These are phyloP conservation scores for Solanum pimpinellifolium DNA, from an alignment of 257 asterid genomes.

Conservation along the genomic window DNA sequence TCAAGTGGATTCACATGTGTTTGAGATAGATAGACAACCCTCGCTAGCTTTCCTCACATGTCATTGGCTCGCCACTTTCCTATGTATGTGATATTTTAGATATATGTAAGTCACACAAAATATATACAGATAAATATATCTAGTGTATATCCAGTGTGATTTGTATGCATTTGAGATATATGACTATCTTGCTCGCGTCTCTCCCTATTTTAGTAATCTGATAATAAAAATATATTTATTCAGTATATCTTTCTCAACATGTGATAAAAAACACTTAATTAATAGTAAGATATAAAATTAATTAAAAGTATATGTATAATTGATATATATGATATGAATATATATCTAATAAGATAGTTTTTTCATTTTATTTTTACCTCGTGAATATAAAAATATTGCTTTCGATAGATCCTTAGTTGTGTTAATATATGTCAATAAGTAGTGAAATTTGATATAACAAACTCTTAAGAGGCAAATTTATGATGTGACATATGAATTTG, in stretches of 20 bases:
- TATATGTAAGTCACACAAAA: background rate
- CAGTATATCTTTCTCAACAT: too few relatives aligned
- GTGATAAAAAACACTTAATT: too few relatives aligned
- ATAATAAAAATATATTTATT: too few relatives aligned
- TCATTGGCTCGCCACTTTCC: background rate
- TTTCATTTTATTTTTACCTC: background rate
- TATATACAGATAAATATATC: too few relatives aligned
- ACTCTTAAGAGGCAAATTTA: background rate
- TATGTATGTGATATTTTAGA: background rate
- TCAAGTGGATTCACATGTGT: background rate
- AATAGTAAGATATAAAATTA: too few relatives aligned
- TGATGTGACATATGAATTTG: background rate
- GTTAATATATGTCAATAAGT: background rate
- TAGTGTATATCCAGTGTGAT: background rate
- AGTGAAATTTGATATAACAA: background rate
- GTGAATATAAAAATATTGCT: rapidly evolving
- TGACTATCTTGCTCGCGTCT: background rate
- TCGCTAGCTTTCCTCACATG: background rate
- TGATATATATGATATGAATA: background rate
- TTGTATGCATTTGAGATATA: background rate
- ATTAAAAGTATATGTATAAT: too few relatives aligned
- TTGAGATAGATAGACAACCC: background rate
- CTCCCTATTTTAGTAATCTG: background rate
- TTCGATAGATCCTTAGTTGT: rapidly evolving
- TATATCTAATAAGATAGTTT: background rate